phyloP scores from a whole-genome alignment of 371 early-diverging fungal species.

The Mortierella sp. region DNA sequence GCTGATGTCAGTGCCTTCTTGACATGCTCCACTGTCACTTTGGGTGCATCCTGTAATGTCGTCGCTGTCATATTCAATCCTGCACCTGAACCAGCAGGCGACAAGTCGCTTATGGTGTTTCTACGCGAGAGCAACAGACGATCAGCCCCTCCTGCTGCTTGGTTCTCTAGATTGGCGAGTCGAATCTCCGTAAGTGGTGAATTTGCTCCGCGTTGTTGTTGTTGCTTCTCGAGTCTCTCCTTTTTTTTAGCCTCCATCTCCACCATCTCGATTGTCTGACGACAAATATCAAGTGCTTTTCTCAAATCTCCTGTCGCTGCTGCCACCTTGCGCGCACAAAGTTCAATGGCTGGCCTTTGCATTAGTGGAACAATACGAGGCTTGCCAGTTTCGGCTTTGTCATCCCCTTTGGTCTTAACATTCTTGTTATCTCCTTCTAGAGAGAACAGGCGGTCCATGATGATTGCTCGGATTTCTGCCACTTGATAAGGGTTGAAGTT shows the following conservation, averaged over 20 bases:
- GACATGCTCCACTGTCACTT: conserved; percentile 86
- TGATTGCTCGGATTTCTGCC: conserved; percentile 84
- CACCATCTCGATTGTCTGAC: conserved; percentile 85
- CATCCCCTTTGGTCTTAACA: conserved; percentile 17
- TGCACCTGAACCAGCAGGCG: conserved; percentile 10
- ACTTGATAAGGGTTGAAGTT: conserved; percentile 91
- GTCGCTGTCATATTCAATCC: neutral
- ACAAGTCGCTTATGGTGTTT: neutral
- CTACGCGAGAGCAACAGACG: neutral
- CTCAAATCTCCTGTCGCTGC: conserved; percentile 92
- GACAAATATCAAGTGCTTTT: conserved; percentile 91
- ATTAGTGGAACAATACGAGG: conserved; percentile 68
- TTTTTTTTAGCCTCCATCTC: conserved; percentile 72
- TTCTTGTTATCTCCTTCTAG: conserved; percentile 20
- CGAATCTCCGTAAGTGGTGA: conserved; percentile 37
- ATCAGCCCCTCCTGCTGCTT: conserved; percentile 26
- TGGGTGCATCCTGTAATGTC: conserved; percentile 61
- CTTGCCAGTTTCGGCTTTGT: neutral
- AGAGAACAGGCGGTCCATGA: conserved; percentile 81
- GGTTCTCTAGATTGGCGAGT: conserved; percentile 33
- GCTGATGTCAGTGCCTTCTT: conserved; percentile 75
- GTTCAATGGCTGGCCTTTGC: conserved; percentile 88
- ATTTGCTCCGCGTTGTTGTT: neutral
- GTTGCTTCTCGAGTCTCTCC: conserved; percentile 10
- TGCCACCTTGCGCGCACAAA: conserved; percentile 93